These are phyloP conservation scores for Aphanomyces astaci DNA, from an alignment of 352 stramenopile species.

Conservation along the genomic window DNA sequence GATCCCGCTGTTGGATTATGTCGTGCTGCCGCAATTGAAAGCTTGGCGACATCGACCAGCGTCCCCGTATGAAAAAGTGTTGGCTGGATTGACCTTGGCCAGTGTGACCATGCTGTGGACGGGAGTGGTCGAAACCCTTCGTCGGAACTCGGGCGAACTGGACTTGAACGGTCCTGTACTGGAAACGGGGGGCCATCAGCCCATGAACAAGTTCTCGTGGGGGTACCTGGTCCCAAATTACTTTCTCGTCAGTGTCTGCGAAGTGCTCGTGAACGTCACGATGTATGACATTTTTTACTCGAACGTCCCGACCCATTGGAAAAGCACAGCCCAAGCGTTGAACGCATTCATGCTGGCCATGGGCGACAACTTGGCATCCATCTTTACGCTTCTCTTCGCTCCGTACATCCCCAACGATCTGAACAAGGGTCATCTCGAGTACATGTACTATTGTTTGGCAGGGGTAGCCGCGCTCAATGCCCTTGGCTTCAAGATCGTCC, in stretches of 20 bases:
- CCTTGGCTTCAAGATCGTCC: slow-evolving; percentile 39
- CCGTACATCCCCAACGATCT: slow-evolving; percentile 58
- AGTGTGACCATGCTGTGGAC: slow-evolving; percentile 78
- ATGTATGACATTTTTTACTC: slow-evolving; percentile 85
- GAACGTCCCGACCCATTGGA: slow-evolving; percentile 77
- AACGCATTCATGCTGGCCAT: slow-evolving; percentile 85
- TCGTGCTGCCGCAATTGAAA: slow-evolving; percentile 62
- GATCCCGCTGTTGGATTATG: slow-evolving; percentile 61
- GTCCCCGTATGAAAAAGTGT: slow-evolving; percentile 71
- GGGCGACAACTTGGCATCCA: slow-evolving; percentile 80
- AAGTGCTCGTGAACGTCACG: slow-evolving; percentile 83
- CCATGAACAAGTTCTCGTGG: slow-evolving; percentile 80
- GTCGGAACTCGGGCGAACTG: slow-evolving; percentile 43
- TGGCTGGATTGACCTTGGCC: slow-evolving; percentile 60
- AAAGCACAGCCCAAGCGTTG: slow-evolving; percentile 81
- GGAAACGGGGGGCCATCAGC: slow-evolving; percentile 51
- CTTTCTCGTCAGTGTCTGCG: slow-evolving; percentile 61
- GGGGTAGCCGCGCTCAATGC: slow-evolving; percentile 68
- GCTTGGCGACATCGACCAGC: slow-evolving; percentile 42
- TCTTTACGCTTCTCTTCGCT: slow-evolving; percentile 78
- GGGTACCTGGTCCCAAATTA: slow-evolving; percentile 75
- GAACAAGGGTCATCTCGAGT: slow-evolving; percentile 80
- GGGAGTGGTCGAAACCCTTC: slow-evolving; percentile 65
- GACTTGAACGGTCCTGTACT: slow-evolving; percentile 35
- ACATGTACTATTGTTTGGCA: slow-evolving; percentile 83